Percentiles rank a stretch among this genome's conserved stretches.
Evolutionary conservation across 2,329 filamentous ascomycete species (phyloP).

Genomic region (Phialemoniopsis sp.): DNA sequence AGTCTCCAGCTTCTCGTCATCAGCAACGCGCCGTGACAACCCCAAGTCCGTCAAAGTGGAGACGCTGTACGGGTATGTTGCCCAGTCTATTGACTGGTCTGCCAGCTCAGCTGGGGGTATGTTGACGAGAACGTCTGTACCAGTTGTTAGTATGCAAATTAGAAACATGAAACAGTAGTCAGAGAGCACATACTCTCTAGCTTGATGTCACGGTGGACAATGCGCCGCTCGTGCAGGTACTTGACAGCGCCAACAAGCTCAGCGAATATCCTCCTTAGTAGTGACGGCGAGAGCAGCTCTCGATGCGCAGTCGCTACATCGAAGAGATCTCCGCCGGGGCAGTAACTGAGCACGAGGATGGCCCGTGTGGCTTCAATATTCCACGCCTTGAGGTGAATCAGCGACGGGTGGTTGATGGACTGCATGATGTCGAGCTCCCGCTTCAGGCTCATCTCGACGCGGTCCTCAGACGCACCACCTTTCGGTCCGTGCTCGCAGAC

Average conservation of each 20-base stretch:
- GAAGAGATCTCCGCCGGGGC: constrained; percentile 90
- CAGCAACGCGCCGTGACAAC: constrained; percentile 78
- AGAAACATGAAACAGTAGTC: constrained; percentile 11
- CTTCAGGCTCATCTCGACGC: constrained; percentile 89
- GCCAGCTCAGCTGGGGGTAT: constrained; percentile 65
- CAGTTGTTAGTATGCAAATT: constrained; percentile 5
- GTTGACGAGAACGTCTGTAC: constrained; percentile 83
- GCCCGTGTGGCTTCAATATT: constrained; percentile 79
- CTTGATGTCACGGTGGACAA: constrained; percentile 97
- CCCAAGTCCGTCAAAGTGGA: constrained; percentile 90
- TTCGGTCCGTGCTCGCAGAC: constrained; percentile 92
- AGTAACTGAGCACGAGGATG: constrained; percentile 84
- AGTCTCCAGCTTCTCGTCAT: constrained; percentile 85
- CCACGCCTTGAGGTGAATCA: constrained; percentile 90
- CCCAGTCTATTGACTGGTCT: constrained; percentile 62
- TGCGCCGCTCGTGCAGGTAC: constrained; percentile 79
- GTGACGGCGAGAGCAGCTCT: constrained; percentile 59
- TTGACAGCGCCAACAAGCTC: constrained; percentile 81
- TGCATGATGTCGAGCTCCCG: constrained; percentile 94
- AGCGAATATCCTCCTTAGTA: constrained; percentile 83
- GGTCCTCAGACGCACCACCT: constrained; percentile 87
- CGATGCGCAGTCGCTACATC: constrained; percentile 77
- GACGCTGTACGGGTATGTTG: constrained; percentile 73
- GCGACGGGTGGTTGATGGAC: constrained; percentile 78
- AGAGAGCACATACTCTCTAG: constrained; percentile 70